These are phyloP conservation scores for Cryphonectria carpinicola DNA, from an alignment of 2,329 filamentous ascomycete genomes.

Conservation along the genomic window DNA sequence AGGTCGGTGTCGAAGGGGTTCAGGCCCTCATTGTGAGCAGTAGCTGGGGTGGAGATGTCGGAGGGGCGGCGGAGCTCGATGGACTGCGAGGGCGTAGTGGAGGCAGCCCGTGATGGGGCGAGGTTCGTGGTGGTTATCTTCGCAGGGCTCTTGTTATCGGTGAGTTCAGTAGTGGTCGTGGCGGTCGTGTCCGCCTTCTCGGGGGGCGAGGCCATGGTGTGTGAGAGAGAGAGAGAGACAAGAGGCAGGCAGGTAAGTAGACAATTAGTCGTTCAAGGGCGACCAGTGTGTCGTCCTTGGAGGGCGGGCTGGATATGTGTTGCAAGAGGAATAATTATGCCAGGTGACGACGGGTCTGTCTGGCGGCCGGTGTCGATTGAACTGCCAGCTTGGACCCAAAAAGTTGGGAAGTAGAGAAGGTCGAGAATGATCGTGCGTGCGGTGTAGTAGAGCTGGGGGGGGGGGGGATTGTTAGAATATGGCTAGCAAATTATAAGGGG, in stretches of 20 bases:
- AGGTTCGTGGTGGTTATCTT: constrained; percentile 13
- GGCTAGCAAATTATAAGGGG: background rate
- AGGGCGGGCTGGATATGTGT: constrained; percentile 6
- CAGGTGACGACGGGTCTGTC: background rate
- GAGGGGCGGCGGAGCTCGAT: constrained; percentile 32
- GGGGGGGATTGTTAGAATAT: background rate
- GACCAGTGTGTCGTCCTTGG: constrained; percentile 9
- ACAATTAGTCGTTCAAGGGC: background rate
- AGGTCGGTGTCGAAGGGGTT: constrained; percentile 64
- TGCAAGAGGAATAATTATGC: constrained; percentile 11
- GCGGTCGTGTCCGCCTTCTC: constrained; percentile 24
- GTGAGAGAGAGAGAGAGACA: background rate
- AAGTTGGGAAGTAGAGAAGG: background rate
- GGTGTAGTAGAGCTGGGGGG: background rate
- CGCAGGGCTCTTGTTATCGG: constrained; percentile 2
- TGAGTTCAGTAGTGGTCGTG: constrained; percentile 13
- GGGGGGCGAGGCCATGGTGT: constrained; percentile 4
- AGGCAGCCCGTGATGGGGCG: background rate
- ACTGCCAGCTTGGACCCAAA: background rate
- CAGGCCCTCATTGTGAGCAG: constrained; percentile 39
- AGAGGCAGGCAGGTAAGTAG: background rate
- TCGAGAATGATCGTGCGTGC: background rate
- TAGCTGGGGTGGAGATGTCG: constrained; percentile 49
- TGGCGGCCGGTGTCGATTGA: background rate
- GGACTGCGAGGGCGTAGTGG: constrained; percentile 1